Evolutionary conservation across 2,329 filamentous ascomycete species (phyloP).

Genomic region (Claviceps paspali): DNA sequence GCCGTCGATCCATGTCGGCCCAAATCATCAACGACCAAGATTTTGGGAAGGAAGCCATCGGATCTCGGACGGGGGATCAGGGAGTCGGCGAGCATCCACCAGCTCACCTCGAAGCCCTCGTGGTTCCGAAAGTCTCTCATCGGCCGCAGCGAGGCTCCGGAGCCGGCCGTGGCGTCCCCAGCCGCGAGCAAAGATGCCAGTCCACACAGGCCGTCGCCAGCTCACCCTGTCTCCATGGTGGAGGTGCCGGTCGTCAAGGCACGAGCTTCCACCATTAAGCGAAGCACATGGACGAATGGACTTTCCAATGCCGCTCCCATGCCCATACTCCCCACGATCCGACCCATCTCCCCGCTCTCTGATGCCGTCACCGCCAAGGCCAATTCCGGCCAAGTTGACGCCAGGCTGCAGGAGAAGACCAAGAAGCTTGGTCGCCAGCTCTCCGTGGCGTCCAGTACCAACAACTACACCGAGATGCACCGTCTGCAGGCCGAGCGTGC

Average conservation of each 20-base stretch:
- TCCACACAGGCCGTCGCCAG: conserved; percentile 29
- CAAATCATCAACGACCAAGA: conserved; percentile 74
- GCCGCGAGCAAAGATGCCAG: conserved; percentile 30
- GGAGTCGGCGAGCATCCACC: conserved; percentile 37
- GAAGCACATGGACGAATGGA: conserved; percentile 87
- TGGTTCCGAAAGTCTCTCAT: conserved; percentile 97
- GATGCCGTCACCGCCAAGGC: conserved; percentile 85
- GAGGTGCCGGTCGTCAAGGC: conserved; percentile 22
- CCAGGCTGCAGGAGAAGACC: conserved; percentile 37
- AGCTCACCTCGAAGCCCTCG: conserved; percentile 68
- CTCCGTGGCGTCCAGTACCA: conserved; percentile 80
- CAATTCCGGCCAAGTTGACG: conserved; percentile 45
- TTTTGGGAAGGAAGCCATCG: conserved; percentile 81
- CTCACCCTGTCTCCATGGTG: conserved; percentile 24
- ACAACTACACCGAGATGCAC: conserved; percentile 82
- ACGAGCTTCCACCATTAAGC: conserved; percentile 49
- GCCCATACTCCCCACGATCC: conserved; percentile 87
- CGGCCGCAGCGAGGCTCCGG: conserved; percentile 55
- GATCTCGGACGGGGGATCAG: conserved; percentile 57
- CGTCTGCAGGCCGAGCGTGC: conserved; percentile 83
- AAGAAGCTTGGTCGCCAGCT: conserved; percentile 95
- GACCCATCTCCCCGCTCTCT: conserved; percentile 90
- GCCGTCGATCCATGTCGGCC: conserved; percentile 82
- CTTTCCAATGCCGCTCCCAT: conserved; percentile 72
- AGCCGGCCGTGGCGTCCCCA: conserved; percentile 33